These are phyloP conservation scores for Canavalia ensiformis DNA, from an alignment of 306 rosid genomes.

Conservation along the genomic window DNA sequence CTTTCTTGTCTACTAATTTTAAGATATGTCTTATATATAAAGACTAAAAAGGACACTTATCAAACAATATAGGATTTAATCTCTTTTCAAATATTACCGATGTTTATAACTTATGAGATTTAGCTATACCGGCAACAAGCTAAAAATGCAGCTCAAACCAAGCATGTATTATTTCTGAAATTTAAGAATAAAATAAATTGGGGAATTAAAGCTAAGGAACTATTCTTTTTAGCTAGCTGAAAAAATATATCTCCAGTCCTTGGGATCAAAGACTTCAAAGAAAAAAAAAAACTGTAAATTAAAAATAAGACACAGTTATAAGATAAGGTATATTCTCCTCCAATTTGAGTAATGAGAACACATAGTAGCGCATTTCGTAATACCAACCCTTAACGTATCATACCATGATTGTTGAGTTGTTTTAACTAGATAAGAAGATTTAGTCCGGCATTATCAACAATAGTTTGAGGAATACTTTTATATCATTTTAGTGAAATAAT, in stretches of 20 bases:
- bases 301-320: not conserved
- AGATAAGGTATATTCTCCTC: conserved; percentile 15
- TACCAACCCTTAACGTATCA: not conserved
- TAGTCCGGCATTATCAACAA: not conserved
- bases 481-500: not conserved
- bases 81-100: no score
- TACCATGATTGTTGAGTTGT: not conserved
- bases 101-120: not conserved
- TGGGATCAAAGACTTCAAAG: not conserved
- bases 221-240: not conserved
- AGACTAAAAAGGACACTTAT: no score
- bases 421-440: not conserved
- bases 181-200: not conserved
- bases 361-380: not conserved
- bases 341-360: not conserved
- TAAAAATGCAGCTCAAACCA: not conserved
- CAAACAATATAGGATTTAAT: no score
- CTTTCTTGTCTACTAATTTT: no score
- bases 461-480: not conserved
- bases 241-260: not conserved
- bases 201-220: not conserved
- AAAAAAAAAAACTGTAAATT: not conserved
- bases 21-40: no score
- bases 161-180: not conserved
- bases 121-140: not conserved